A percentile compares a stretch with the other conserved stretches of the same genome.
phyloP scores from a whole-genome alignment of 2,329 filamentous ascomycete species.

The Hypomyces perniciosus region DNA sequence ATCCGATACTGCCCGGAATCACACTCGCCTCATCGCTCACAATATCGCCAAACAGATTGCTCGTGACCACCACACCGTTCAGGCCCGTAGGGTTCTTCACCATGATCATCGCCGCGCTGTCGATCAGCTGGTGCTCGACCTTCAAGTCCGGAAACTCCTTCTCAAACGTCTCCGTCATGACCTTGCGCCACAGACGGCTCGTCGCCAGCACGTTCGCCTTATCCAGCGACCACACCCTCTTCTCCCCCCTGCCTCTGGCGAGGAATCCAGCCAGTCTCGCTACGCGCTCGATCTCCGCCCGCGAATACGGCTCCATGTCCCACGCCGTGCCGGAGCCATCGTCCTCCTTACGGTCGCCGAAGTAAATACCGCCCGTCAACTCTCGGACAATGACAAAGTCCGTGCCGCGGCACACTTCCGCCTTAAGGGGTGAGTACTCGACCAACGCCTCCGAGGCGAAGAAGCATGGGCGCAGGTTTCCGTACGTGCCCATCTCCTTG shows the following conservation, averaged over 20 bases:
- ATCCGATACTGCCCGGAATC: slow-evolving; percentile 83
- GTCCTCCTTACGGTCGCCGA: slow-evolving; percentile 70
- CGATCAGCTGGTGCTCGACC: slow-evolving; percentile 85
- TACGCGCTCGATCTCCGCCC: slow-evolving; percentile 81
- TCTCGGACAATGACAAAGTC: slow-evolving; percentile 93
- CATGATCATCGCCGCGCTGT: slow-evolving; percentile 96
- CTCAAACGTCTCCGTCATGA: slow-evolving; percentile 75
- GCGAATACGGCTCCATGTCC: slow-evolving; percentile 84
- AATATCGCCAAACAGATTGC: slow-evolving; percentile 94
- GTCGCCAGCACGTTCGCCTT: slow-evolving; percentile 97
- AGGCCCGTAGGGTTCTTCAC: slow-evolving; percentile 84
- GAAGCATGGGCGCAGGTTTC: slow-evolving; percentile 92
- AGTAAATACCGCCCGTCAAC: slow-evolving; percentile 90
- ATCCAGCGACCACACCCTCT: slow-evolving; percentile 74
- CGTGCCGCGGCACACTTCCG: slow-evolving; percentile 75
- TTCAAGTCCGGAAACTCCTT: slow-evolving; percentile 85
- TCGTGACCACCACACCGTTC: slow-evolving; percentile 87
- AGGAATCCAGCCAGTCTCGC: slow-evolving; percentile 75
- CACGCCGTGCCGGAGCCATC: slow-evolving; percentile 68
- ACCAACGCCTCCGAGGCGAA: slow-evolving; percentile 85
- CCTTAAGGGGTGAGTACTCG: slow-evolving; percentile 79
- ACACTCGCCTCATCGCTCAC: slow-evolving; percentile 93
- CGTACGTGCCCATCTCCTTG: slow-evolving; percentile 90
- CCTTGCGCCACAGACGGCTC: slow-evolving; percentile 81
- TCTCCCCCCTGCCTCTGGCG: slow-evolving; percentile 66